phyloP scores from a whole-genome alignment of 139 green algal species.

The Diplosphaera chodatii region DNA sequence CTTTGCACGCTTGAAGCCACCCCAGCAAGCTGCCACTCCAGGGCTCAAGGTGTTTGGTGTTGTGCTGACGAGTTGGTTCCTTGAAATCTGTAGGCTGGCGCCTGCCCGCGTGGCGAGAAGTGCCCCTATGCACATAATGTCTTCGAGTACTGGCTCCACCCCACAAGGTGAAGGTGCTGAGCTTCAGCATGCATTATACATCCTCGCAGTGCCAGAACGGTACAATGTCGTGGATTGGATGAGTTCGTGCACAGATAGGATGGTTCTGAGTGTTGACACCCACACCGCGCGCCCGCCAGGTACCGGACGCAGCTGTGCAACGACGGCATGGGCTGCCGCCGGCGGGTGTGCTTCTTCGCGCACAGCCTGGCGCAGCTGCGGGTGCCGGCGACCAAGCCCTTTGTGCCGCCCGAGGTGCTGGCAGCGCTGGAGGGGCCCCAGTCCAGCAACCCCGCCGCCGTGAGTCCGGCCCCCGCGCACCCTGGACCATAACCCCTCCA shows the following conservation, averaged over 20 bases:
- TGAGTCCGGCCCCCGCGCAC: too few species aligned
- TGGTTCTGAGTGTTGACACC: too few species aligned
- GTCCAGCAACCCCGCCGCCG: too few species aligned
- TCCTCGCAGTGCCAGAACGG: too few species aligned
- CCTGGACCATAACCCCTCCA: too few species aligned
- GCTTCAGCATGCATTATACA: too few species aligned
- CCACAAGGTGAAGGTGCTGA: slow-evolving; percentile 56
- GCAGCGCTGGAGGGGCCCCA: slow-evolving; percentile 2
- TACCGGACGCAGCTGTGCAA: slow-evolving; percentile 81
- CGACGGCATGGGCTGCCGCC: slow-evolving; percentile 63
- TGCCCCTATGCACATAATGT: slow-evolving; percentile 86
- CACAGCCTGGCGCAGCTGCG: slow-evolving; percentile 74
- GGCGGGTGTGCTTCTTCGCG: slow-evolving; percentile 93
- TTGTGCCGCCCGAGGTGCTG: slow-evolving; percentile 42
- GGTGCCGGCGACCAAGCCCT: slow-evolving; percentile 43
- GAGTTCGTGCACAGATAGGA: too few species aligned
- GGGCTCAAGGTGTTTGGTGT: too few species aligned
- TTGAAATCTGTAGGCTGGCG: slow-evolving; percentile 22
- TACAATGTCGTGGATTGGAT: too few species aligned
- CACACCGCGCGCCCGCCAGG: too few species aligned
- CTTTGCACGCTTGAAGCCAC: too few species aligned
- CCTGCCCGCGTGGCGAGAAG: slow-evolving; percentile 61
- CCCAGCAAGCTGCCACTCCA: too few species aligned
- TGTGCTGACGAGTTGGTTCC: neutral
- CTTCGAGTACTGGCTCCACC: slow-evolving; percentile 92